Evolutionary conservation across 75 land plant genomes (phyloP).

Genomic region (Picea sitchensis): DNA sequence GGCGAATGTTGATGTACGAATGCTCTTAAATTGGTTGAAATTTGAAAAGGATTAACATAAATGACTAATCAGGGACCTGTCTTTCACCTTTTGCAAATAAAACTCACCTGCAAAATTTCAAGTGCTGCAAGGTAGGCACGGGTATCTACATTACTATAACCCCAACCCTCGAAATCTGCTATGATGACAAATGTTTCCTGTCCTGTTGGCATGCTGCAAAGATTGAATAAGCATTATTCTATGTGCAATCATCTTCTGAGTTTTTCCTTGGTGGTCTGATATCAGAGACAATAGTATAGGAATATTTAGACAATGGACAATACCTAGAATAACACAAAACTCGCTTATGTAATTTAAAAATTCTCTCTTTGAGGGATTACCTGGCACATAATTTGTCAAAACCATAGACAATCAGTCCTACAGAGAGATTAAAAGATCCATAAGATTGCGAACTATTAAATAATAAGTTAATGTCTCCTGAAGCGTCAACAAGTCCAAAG

Average conservation of each 20-base stretch:
- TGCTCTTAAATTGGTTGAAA: not conserved
- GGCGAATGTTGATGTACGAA: not conserved
- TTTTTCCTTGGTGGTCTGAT: not conserved
- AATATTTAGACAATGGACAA: not conserved
- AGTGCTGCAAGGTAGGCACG: slow-evolving; percentile 21
- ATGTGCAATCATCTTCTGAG: not conserved
- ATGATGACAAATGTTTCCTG: slow-evolving; percentile 36
- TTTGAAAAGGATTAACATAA: not conserved
- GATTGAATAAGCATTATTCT: not conserved
- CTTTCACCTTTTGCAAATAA: slow-evolving; percentile 1
- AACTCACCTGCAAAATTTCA: slow-evolving; percentile 38
- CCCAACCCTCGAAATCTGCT: slow-evolving; percentile 28
- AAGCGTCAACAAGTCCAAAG: not conserved
- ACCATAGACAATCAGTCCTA: slow-evolving; percentile 27
- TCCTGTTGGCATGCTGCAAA: slow-evolving; percentile 2
- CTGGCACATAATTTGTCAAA: slow-evolving; percentile 26
- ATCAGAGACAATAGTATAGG: not conserved
- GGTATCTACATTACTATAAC: slow-evolving; percentile 25
- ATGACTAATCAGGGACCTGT: not conserved
- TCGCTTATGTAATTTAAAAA: slow-evolving; percentile 14
- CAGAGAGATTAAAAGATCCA: not conserved
- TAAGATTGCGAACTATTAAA: not conserved
- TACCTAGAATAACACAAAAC: not conserved
- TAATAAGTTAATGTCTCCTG: not conserved
- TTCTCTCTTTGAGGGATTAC: slow-evolving; percentile 18